Evolutionary conservation across 495 filamentous ascomycete genomes (phyloP).

Genomic region (Durotheca rogersii): DNA sequence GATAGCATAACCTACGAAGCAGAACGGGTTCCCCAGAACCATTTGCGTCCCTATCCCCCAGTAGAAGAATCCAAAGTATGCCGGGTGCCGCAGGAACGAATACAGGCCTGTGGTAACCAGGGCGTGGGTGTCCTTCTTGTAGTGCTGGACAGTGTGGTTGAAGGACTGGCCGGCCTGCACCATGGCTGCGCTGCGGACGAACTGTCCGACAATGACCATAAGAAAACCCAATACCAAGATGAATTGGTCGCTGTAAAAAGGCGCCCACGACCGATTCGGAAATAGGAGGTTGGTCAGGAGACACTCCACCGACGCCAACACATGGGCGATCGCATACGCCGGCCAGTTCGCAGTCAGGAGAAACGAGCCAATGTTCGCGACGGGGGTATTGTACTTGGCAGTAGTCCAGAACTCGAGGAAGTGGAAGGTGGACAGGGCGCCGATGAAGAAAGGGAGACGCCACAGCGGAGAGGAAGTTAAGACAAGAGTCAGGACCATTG

Average conservation of each 20-base stretch:
- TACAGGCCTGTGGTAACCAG: conserved; percentile 77
- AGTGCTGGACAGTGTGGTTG: conserved; percentile 79
- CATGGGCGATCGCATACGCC: conserved; percentile 81
- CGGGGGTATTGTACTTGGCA: conserved; percentile 73
- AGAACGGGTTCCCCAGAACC: conserved; percentile 79
- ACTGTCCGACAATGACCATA: conserved; percentile 71
- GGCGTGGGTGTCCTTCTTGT: conserved; percentile 63
- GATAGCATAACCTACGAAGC: conserved; percentile 68
- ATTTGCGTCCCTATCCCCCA: conserved; percentile 95
- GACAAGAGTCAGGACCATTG: conserved; percentile 45
- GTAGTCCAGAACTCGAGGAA: conserved; percentile 95
- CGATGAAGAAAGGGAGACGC: conserved; percentile 81
- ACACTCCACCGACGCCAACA: conserved; percentile 69
- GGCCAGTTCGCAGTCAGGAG: conserved; percentile 83
- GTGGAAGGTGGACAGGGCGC: conserved; percentile 78
- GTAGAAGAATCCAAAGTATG: conserved; percentile 98
- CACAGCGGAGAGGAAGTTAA: conserved; percentile 58
- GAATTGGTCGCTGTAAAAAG: conserved; percentile 34
- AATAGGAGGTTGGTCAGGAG: conserved; percentile 58
- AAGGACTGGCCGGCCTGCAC: conserved; percentile 85
- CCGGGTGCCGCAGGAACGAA: conserved; percentile 70
- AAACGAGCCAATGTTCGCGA: conserved; percentile 72
- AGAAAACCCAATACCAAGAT: conserved; percentile 56
- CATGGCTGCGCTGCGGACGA: conserved; percentile 77
- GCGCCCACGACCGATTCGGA: conserved; percentile 51